Percentiles rank a stretch among this genome's conserved stretches.
Evolutionary conservation across 2,329 filamentous ascomycete species (phyloP).

Genomic region (Sporothrix pseudoabietina): DNA sequence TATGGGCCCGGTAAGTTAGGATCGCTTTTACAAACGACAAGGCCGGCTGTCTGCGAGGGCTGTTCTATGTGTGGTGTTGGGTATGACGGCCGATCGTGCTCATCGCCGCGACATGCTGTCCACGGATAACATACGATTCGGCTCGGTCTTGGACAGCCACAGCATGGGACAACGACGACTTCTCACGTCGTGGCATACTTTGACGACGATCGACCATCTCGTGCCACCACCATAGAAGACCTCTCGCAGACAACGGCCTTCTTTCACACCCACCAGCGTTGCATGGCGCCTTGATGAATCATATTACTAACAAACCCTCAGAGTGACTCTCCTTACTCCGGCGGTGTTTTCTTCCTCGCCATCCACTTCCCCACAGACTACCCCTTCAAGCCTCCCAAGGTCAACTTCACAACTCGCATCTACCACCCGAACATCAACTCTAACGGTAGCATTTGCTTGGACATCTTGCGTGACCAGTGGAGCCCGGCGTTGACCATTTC

Average conservation of each 20-base stretch:
- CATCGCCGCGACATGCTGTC: neutral
- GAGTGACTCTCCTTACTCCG: conserved; percentile 96
- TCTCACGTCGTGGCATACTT: neutral
- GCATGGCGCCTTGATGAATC: neutral
- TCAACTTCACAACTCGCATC: conserved; percentile 99
- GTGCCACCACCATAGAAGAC: neutral
- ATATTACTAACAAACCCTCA: conserved; percentile 47
- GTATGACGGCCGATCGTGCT: neutral
- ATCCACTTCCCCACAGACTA: conserved; percentile 99
- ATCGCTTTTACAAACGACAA: conserved; percentile 23
- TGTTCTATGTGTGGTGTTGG: neutral
- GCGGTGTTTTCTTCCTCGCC: conserved; percentile 97
- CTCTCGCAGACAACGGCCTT: neutral
- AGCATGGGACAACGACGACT: too few relatives aligned
- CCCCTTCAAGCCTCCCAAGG: conserved; percentile 99
- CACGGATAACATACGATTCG: neutral
- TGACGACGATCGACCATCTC: neutral
- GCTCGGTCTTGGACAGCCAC: neutral
- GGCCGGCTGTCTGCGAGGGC: neutral
- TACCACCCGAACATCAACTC: conserved; percentile 99
- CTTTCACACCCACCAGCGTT: neutral
- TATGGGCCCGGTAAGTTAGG: conserved; percentile 89
- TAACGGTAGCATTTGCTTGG: conserved; percentile 97
- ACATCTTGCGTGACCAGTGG: conserved; percentile 99
- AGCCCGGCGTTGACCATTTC: conserved; percentile 97